Conservation (phyloP, 169 alveolate species). For the Babesia ovis region DNA sequence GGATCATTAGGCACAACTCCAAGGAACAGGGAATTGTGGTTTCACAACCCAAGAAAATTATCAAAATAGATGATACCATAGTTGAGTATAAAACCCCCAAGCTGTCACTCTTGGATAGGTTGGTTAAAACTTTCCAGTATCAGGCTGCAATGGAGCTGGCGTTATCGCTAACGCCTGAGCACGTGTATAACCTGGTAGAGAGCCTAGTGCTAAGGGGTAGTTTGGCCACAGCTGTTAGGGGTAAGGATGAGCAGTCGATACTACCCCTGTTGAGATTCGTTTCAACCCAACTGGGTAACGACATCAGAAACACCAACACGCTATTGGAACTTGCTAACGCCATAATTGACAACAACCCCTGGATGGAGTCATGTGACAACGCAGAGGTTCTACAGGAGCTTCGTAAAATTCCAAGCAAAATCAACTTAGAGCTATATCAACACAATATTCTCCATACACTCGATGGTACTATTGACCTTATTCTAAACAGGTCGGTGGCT, state of each 20-base stretch:
- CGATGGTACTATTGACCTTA: conserved; percentile 52
- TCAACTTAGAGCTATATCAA: conserved; percentile 56
- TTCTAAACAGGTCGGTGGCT: conserved; percentile 10
- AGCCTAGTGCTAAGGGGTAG: conserved; percentile 54
- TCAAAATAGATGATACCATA: conserved; percentile 16
- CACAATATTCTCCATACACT: conserved; percentile 53
- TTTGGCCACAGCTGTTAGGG: conserved; percentile 58
- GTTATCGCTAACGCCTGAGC: conserved; percentile 58
- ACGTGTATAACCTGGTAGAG: conserved; percentile 62
- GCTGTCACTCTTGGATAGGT: conserved; percentile 53
- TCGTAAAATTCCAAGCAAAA: conserved; percentile 50
- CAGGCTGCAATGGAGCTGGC: conserved; percentile 67
- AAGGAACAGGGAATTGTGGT: not conserved
- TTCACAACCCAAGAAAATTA: conserved; percentile 4
- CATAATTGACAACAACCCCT: conserved; percentile 50
- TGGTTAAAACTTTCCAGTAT: conserved; percentile 64
- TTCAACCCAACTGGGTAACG: conserved; percentile 38
- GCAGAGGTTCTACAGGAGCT: conserved; percentile 39
- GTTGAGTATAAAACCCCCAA: conserved; percentile 45
- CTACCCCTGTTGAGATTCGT: conserved; percentile 48
- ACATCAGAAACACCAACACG: conserved; percentile 35
- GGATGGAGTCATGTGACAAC: conserved; percentile 57
- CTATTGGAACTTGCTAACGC: conserved; percentile 53
- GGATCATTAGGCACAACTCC: conserved; percentile 44
- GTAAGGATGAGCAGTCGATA: conserved; percentile 63